phyloP scores from a whole-genome alignment of 2,329 filamentous ascomycete species.

The Stenocarpella maydis region DNA sequence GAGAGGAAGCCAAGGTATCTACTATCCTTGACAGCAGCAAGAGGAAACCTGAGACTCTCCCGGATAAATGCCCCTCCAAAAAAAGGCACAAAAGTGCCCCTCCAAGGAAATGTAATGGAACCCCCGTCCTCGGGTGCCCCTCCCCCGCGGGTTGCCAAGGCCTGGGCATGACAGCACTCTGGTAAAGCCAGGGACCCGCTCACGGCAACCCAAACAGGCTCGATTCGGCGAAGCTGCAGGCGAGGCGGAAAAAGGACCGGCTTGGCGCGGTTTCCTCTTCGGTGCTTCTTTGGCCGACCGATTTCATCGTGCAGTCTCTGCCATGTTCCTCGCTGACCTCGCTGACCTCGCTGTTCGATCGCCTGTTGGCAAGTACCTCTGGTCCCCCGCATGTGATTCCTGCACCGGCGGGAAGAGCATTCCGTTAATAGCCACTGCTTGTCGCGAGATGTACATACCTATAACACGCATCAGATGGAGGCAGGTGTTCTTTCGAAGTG shows the following conservation, averaged over 20 bases:
- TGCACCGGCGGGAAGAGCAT: not conserved
- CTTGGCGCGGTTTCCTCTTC: not conserved
- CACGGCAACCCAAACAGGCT: not conserved
- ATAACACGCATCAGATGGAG: not conserved
- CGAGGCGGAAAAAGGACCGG: conserved; percentile 19
- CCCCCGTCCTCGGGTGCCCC: conserved; percentile 16
- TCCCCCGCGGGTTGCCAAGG: conserved; percentile 28
- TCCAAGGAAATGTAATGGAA: conserved; percentile 3
- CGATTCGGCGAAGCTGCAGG: conserved; percentile 24
- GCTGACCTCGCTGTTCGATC: not conserved
- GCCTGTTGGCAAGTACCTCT: not conserved
- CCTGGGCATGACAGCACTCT: conserved; percentile 12
- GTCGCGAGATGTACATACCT: not conserved
- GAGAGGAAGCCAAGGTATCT: not conserved
- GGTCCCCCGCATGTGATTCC: conserved; percentile 4
- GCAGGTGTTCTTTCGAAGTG: not conserved
- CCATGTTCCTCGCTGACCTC: too few species aligned
- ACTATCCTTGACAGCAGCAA: not conserved
- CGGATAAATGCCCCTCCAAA: conserved; percentile 27
- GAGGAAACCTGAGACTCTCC: not conserved
- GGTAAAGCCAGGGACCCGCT: conserved; percentile 10
- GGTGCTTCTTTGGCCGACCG: conserved; percentile 17
- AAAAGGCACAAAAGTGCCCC: not conserved
- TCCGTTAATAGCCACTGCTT: not conserved
- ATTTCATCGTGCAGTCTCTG: not conserved